Evolutionary conservation across 202 grass and related monocot genomes (phyloP).

Genomic region (Bolboschoenoplectus hybrid): DNA sequence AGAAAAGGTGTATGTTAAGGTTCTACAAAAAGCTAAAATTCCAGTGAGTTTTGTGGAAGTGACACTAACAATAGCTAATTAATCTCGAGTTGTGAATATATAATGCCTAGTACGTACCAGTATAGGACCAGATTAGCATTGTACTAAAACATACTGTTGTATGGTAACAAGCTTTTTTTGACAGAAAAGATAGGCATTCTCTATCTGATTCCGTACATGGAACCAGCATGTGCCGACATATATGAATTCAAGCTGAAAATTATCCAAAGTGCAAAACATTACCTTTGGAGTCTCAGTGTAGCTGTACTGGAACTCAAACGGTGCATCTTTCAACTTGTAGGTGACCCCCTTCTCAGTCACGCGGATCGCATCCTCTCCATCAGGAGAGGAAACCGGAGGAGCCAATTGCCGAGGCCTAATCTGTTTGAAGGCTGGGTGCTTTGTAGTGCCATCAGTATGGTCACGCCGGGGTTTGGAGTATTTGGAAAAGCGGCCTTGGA

Average conservation of each 20-base stretch:
- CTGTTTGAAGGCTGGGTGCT: conserved; percentile 64
- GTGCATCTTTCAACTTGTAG: conserved; percentile 70
- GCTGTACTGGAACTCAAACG: conserved; percentile 95
- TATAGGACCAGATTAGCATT: neutral
- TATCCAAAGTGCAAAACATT: conserved; percentile 22
- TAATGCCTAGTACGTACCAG: neutral
- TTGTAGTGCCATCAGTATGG: neutral
- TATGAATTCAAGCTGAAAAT: neutral
- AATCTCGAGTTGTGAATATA: neutral
- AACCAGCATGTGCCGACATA: neutral
- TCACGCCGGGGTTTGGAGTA: conserved; percentile 39
- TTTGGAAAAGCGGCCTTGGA: conserved; percentile 37
- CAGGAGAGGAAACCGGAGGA: conserved; percentile 41
- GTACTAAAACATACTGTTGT: neutral
- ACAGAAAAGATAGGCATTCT: neutral
- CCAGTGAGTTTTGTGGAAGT: neutral
- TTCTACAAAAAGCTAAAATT: neutral
- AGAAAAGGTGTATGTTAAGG: conserved; percentile 15
- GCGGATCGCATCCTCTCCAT: conserved; percentile 42
- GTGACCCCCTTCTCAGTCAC: conserved; percentile 64
- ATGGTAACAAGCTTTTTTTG: conserved; percentile 1
- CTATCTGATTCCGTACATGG: neutral
- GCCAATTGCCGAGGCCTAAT: neutral
- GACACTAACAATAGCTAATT: neutral
- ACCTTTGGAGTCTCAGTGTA: conserved; percentile 84